phyloP scores from a whole-genome alignment of 176 grass and related monocot species.

The Alloteropsis semialata region DNA sequence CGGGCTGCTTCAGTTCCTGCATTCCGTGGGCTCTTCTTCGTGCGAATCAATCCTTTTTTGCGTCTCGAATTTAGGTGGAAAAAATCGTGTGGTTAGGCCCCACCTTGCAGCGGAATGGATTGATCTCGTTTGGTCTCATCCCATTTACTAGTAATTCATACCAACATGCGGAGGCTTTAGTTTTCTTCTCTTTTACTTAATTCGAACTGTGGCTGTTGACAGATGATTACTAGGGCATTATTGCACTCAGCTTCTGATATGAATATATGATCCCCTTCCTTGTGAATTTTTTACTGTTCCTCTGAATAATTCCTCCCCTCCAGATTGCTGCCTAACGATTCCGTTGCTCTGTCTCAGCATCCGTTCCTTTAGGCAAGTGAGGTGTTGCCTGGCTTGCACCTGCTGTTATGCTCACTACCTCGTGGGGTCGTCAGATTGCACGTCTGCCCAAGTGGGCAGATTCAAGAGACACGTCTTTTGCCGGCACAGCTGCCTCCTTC shows the following conservation, averaged over 20 bases:
- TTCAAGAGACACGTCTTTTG: no score
- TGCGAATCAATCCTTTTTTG: neutral
- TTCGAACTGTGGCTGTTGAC: no score
- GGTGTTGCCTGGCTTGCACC: neutral
- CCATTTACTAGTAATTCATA: no score
- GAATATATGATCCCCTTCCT: no score
- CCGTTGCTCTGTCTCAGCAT: neutral
- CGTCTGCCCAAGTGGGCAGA: neutral
- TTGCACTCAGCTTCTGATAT: no score
- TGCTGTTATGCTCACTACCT: conserved; percentile 7
- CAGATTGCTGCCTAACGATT: neutral
- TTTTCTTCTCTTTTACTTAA: no score
- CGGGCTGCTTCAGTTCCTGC: neutral
- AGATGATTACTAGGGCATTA: no score
- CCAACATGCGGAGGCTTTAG: no score
- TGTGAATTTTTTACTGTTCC: no score
- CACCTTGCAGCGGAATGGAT: no score
- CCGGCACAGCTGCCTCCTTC: neutral
- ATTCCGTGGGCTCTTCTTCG: neutral
- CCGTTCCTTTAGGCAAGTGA: neutral
- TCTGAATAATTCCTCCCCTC: no score
- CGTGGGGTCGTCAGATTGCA: neutral
- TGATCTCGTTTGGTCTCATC: no score
- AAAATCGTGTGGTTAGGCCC: neutral
- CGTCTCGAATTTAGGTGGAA: neutral